Base-by-base conservation (phyloP, 2,329 filamentous ascomycete species). In the Lanzia echinophila region DNA sequence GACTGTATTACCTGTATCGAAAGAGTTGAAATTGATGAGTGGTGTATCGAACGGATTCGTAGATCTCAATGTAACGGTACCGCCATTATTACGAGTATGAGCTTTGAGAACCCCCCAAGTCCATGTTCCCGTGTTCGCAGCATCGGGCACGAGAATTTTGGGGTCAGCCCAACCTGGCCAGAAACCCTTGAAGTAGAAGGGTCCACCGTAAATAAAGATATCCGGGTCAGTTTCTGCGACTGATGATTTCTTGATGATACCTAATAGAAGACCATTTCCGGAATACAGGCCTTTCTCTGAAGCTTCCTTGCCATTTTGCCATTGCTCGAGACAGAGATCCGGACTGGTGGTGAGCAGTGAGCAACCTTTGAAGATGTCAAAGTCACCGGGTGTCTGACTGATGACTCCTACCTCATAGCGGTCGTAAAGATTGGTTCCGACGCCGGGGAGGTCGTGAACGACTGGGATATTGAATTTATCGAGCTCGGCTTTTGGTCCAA, bases 41-140 rank as follows among this genome's bases (percentile, higher is more conserved):
- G 86, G 86, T 5, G 75, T 71, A 53, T 87, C 84, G 1, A 79
- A 77, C 1, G 86, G 84, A 63, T 88, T 78, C 0, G 77, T 70
- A 0, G 80, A 83, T 20, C 71, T 73, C 10, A 90, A 76, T 4
- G 68, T 76, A 4, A 90, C 84, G 1, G 75, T 77, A 10, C 86
- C 86, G 5, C 75, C 76, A 0, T 63, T 70, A 56, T 87, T 86
- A 52, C 80, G 77, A 0, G 83, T 75, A 62, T 85, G 82, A 0
- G 79, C 76, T 67, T 86, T 84, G 1, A 59, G 31, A 15, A 36
- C 50, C 15, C 43, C 28, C 51, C 46, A 54, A n/a, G 36, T 44
- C 51, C 60, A 50, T 56, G 55, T n/a, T 20, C 47, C 45, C 13
- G 65, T 69, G 17, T 66, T 70, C 12, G 70, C 63, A 0, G 71